Conservation (phyloP, 73 alveolate species). For the Diophrys sp. region DNA sequence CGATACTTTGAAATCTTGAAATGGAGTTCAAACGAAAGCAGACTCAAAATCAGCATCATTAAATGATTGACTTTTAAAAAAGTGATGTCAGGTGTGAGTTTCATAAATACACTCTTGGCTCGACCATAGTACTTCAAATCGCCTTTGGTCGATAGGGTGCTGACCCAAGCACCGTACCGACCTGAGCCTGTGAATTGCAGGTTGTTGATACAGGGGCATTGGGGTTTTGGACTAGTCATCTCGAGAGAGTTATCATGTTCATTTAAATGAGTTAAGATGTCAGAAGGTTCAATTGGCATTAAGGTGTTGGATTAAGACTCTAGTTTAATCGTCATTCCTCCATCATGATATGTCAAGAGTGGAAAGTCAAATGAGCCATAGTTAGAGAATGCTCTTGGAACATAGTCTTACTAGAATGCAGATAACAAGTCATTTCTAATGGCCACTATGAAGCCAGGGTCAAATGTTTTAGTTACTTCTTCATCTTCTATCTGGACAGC, state of each 20-base stretch:
- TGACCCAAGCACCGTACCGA: background rate
- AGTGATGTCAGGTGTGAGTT: background rate
- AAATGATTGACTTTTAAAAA: too few relatives aligned
- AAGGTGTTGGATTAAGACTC: background rate
- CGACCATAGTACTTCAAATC: background rate
- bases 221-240: too few relatives aligned
- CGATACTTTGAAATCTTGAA: too few relatives aligned
- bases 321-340: background rate
- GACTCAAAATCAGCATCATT: too few relatives aligned
- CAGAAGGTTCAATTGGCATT: background rate
- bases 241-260: background rate
- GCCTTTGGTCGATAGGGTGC: background rate
- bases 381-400: background rate
- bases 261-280: background rate
- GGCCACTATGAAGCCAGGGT: background rate
- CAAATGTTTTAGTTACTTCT: too few relatives aligned
- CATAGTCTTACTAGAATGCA: background rate
- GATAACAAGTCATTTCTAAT: background rate
- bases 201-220: too few relatives aligned
- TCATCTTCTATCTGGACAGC: too few relatives aligned
- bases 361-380: background rate
- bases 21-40: too few relatives aligned
- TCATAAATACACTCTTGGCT: background rate
- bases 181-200: background rate
- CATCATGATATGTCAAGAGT: background rate